Evolutionary conservation across 495 filamentous ascomycete species (phyloP), one percentile per base, ranked within the genome.

Genomic region (Penicillium nucicola): DNA sequence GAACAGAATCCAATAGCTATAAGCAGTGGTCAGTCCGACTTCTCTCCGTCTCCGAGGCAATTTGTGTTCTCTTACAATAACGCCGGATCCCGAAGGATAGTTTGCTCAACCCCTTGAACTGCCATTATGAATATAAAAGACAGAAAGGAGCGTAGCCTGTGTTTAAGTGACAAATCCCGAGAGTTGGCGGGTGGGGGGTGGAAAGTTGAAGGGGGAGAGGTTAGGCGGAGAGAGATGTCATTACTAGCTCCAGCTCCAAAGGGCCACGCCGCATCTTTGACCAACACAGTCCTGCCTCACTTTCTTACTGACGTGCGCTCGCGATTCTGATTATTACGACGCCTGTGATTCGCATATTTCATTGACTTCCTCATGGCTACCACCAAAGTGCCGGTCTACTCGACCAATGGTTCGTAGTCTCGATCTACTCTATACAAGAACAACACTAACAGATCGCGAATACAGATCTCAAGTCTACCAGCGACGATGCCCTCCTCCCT

Each of bases 31-130:
- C 18, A 65, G 61, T 42, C 31, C 13, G 30, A 32, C 31, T 37
- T 52, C 43, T n/a, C 31, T 34, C n/a, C 25, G 23, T 48, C n/a
- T n/a, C n/a, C 12, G 38, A 37, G 20, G 28, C 45, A 39, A 38
- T 33, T 42, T 14, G 17, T 36, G 36, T 35, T 45, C 42, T 60
- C 81, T 66, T 71, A 97, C 93, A 97, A 96, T 53, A 98, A 80
- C 68, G 96, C 92, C 58, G 93, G 95, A 91, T 98, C 93, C 81
- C 93, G 75, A 76, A 93, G 88, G 84, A 98, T 97, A 73, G 90
- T 91, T 77, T 98, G 93, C 55, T 87, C 82, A 52, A 87, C 79
- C 56, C 88, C 79, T 77, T 91, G 87, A 53, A 72, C 66, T 36
- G 89, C 87, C 95, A 98, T 98, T 11, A 35, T 79, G 61, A 41